Base-by-base conservation (phyloP, 2,329 filamentous ascomycete species). In the Ophiostoma perfectum region DNA sequence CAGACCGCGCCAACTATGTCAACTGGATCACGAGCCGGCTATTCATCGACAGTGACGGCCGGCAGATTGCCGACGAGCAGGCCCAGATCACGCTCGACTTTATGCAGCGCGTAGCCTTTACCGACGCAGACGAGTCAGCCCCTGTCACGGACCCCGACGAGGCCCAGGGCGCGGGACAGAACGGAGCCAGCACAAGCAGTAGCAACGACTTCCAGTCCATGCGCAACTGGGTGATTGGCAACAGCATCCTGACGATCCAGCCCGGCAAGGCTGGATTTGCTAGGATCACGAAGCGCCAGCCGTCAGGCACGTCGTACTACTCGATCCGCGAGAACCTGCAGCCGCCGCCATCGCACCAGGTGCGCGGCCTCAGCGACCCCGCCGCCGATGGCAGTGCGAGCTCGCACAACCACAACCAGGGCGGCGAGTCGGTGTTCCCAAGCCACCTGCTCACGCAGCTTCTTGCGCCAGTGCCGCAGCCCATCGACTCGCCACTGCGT, bases 11-110 rank as follows among this genome's bases (percentile, higher is more conserved):
- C 45, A 91, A 87, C 70, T 89, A 96, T 72, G 93, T 97, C 66
- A 88, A 88, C 41, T 97, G 92, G 91, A 97, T 99, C 72, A 90
- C 91, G 11, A 92, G 90, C 74, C 92, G 92, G 72, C 83, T 99
- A 9, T 93, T 94, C 73, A 89, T 85, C 8, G 92, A 97, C 74
- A 84, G 86, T 38, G 86, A 89, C 69, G 92, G 92, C 16, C 87
- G 42, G 41, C 88, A 92, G 68, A 86, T 85, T 64, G 86, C 93
- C 45, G 94, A 98, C 76, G 94, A 99, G 77, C 94, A 97, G 77
- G 94, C 93, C 5, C 86, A 96, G 73, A 93, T 96, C 45, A 95
- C 95, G 8, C 88, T 98, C 67, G 95, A 99, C 77, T 92, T 98
- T 78, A 93, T 97, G 90, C 92, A 95, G 76, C 85, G 93, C 74